Base-by-base conservation (phyloP, 495 filamentous ascomycete species). In the Sordaria brevicollis region DNA sequence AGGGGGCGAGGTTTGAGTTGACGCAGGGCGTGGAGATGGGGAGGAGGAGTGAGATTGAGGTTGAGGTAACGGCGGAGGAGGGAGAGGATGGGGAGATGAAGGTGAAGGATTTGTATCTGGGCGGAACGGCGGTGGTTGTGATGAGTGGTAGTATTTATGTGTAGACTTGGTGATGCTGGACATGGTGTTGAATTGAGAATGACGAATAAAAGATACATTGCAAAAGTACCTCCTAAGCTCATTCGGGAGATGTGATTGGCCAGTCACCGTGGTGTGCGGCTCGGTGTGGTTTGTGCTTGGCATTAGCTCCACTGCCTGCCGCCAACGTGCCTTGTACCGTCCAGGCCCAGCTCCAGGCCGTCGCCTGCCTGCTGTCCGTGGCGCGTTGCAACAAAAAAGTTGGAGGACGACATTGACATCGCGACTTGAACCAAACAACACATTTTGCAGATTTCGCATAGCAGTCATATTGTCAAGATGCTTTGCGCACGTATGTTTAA, bases 1-100 rank as follows among this genome's bases (percentile, higher is more conserved):
- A 71, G 29, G 73, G 71, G 4, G 72, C 76, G 54, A 78, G 74
- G 71, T 89, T 86, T 73, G 79, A 79, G 62, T 74, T 93, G 67
- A 86, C 85, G 72, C 92, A 94, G 80, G 92, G 91, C 0, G 88
- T 93, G 13, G 91, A 94, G 81, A 94, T 93, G 89, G 91, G 89
- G 0, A 80, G 91, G 69, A 80, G 79, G 72, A 93, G 90, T 81
- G 84, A 81, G 36, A 85, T 86, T 68, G 66, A 65, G 9, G 80
- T 85, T 21, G 82, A 83, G 67, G 75, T 75, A 66, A 73, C 70
- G 69, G 71, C 73, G 35, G 81, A 77, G 35, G 83, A 86, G 66
- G 78, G 69, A 19, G 73, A 81, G 73, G 75, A 74, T 37, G 65
- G 66, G 21, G 73, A 77, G 49, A 77, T 76, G 13, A 70, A 71